Evolutionary conservation across 1,139 yeast species (phyloP).

Genomic region (Blastobotrys ciferrii): DNA sequence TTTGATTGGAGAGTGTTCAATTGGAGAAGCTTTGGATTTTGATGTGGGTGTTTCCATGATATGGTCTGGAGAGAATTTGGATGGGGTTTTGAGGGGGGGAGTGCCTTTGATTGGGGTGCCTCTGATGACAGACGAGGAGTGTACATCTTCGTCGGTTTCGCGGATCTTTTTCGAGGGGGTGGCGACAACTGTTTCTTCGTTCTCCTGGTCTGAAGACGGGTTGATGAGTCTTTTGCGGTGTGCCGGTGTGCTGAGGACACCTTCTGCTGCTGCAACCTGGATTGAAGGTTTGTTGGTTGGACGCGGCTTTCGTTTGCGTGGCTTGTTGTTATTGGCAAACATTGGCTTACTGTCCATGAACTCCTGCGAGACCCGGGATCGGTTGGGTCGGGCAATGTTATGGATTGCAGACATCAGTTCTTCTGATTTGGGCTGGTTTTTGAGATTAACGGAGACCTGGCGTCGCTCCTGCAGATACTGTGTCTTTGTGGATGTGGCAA

Average conservation of each 20-base stretch:
- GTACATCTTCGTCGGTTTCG: slow-evolving; percentile 4
- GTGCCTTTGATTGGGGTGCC: slow-evolving; percentile 5
- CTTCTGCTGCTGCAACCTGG: slow-evolving; percentile 16
- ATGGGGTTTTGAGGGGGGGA: neutral
- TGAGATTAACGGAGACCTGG: slow-evolving; percentile 24
- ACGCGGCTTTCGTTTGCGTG: neutral
- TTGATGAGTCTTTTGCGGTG: slow-evolving; percentile 11
- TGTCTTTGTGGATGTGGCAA: slow-evolving; percentile 15
- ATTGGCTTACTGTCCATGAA: slow-evolving; percentile 14
- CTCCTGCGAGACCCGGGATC: slow-evolving; percentile 22
- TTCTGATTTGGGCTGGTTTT: slow-evolving; percentile 20
- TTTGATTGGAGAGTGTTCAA: neutral
- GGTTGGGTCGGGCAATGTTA: slow-evolving; percentile 27
- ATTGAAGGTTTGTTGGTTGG: slow-evolving; percentile 3
- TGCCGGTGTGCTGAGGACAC: slow-evolving; percentile 14
- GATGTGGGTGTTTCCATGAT: slow-evolving; percentile 2
- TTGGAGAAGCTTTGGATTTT: neutral
- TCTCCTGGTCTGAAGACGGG: slow-evolving; percentile 11
- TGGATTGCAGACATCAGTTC: slow-evolving; percentile 27
- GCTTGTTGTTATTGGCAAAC: slow-evolving; percentile 11
- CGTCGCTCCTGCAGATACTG: slow-evolving; percentile 21
- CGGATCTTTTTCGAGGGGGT: neutral
- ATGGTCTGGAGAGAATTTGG: neutral
- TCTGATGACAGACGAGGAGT: slow-evolving; percentile 6
- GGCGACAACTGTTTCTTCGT: neutral